Evolutionary conservation across 768 basidiomycete genomes (phyloP), one percentile per base, ranked within the genome.

Genomic region (Suillus discolor): DNA sequence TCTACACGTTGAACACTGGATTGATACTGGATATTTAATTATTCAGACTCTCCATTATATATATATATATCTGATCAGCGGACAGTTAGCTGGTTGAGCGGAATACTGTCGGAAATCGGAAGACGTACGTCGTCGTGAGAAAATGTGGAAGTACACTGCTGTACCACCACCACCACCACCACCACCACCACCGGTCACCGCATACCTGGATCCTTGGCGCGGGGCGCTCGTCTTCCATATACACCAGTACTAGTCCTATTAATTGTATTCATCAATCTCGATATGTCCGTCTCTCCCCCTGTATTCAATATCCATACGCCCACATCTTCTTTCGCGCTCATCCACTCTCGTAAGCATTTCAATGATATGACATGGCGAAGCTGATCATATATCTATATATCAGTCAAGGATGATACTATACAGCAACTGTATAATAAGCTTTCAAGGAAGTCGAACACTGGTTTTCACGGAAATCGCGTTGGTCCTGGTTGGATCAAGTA

Each of bases 401-500:
- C 72, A 94, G 93, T 92, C 62, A 85, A 87, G 15, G 85, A 90
- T 70, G 91, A 93, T 59, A 83, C 87, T 4, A 73, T 94, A 42
- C 77, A 82, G 28, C 81, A 82, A 34, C 82, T 95, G 9, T 90
- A 82, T 71, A 87, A 91, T 73, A 91, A 89, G 67, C 83, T 95
- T 62, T 91, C 83, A 70, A 80, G 86, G 66, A 95, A 94, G 76
- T 71, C 80, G 0, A 81, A 83, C 51, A 81, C 82, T 0, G 86
- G 86, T 25, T 89, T 88, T 71, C 78, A 82, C 62, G 85, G 85
- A 20, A 79, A 85, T 66, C 84, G 85, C 23, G 86, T 95, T 23
- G 88, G 87, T 38, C 82, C 90, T 18, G 91, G 92, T 42, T 94
- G 93, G 87, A 79, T 97, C 57, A 94, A 95, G 71, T 98, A 98